These are phyloP conservation scores for Berkeleyomyces rouxiae DNA, from an alignment of 2,329 filamentous ascomycete species.

Conservation along the genomic window DNA sequence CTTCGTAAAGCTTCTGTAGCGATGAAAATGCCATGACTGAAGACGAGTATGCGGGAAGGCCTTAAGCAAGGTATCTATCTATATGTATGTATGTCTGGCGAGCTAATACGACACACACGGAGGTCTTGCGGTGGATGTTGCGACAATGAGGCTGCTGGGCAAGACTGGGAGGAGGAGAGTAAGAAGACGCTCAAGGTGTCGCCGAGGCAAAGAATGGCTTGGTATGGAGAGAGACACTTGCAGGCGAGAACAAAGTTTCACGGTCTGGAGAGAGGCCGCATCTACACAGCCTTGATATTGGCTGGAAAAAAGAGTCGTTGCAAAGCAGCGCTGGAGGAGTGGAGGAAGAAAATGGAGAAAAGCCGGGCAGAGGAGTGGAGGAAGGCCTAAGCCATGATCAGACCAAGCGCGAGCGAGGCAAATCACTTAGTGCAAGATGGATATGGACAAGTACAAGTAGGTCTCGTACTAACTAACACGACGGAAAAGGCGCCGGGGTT, in stretches of 20 bases:
- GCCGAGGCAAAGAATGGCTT: too few relatives aligned
- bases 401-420: neutral
- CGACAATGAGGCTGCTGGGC: too few relatives aligned
- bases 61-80: neutral
- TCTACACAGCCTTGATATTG: neutral
- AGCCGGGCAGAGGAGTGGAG: neutral
- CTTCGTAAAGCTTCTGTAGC: constrained; percentile 94
- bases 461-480: too few relatives aligned
- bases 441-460: neutral
- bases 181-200: too few relatives aligned
- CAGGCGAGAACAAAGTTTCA: neutral
- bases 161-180: too few relatives aligned
- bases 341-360: neutral
- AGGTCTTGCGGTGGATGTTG: too few relatives aligned
- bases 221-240: too few relatives aligned
- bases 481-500: too few relatives aligned
- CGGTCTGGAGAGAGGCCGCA: neutral
- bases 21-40: constrained; percentile 40
- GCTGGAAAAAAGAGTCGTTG: neutral
- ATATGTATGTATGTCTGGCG: too few relatives aligned
- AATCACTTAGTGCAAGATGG: neutral
- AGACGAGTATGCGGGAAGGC: neutral
- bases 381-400: neutral
- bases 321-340: neutral
- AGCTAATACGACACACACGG: too few relatives aligned